A percentile compares a stretch with the other conserved stretches of the same genome.
These are phyloP conservation scores for Parachaetomium inaequale DNA, from an alignment of 495 filamentous ascomycete species.

Conservation along the genomic window DNA sequence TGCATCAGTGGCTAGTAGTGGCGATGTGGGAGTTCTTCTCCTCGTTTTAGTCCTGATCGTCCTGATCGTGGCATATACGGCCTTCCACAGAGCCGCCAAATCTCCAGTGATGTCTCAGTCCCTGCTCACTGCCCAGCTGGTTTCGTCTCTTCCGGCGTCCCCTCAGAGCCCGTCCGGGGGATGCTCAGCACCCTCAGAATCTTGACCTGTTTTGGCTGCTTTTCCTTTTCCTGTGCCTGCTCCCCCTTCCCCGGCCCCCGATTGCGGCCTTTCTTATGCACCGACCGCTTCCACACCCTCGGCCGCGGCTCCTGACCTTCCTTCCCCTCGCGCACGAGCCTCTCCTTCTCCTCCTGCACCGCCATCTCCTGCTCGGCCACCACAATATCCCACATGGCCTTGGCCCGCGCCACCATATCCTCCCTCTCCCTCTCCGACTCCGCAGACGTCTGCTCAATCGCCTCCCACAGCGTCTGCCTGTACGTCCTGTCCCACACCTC, in stretches of 20 bases:
- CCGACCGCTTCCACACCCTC: background rate
- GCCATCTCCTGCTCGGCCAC: conserved; percentile 44
- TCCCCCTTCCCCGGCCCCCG: background rate
- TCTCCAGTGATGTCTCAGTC: no score
- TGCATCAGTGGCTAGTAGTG: no score
- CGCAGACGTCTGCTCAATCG: conserved; percentile 13
- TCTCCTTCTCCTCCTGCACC: conserved; percentile 37
- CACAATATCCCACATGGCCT: conserved; percentile 48
- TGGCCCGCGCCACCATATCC: conserved; percentile 38
- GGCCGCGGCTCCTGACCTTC: background rate
- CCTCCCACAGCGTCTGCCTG: conserved; percentile 7
- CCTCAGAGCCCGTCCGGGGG: no score
- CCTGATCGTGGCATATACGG: no score
- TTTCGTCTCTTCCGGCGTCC: no score
- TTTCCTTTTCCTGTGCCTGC: background rate
- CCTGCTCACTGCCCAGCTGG: no score
- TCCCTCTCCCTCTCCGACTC: conserved; percentile 21
- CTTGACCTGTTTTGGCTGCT: no score
- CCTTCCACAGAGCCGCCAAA: no score
- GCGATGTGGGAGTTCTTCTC: no score
- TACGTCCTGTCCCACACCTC: no score
- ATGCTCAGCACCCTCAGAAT: no score
- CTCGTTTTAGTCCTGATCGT: no score
- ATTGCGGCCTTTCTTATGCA: background rate
- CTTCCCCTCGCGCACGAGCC: conserved; percentile 13